These are phyloP conservation scores for Terfezia boudieri DNA, from an alignment of 495 filamentous ascomycete genomes.

Conservation along the genomic window DNA sequence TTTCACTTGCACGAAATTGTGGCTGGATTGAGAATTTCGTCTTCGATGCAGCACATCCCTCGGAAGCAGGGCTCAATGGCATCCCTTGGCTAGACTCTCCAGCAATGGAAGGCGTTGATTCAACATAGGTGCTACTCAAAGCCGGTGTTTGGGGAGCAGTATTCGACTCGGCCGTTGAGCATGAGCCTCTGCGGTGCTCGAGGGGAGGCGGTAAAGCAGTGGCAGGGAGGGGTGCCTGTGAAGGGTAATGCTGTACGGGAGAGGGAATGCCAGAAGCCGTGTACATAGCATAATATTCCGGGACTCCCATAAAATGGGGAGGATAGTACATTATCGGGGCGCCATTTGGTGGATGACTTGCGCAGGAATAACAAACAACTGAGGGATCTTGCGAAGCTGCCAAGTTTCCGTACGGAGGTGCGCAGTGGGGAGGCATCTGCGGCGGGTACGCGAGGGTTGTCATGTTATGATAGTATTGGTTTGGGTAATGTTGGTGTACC, in stretches of 20 bases:
- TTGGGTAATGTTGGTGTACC: neutral
- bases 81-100: constrained; percentile 3
- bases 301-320: constrained; percentile 3
- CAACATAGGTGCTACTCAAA: constrained; percentile 4
- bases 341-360: neutral
- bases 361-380: constrained; percentile 3
- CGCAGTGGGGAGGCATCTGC: constrained; percentile 13
- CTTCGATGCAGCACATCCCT: constrained; percentile 31
- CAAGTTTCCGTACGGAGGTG: constrained; percentile 13
- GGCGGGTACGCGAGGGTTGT: constrained; percentile 7
- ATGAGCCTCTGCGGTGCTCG: constrained; percentile 15
- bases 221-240: neutral
- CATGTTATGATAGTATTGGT: neutral
- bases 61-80: constrained; percentile 23
- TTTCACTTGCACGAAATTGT: constrained; percentile 75
- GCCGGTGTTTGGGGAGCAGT: constrained; percentile 13
- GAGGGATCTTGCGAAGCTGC: constrained; percentile 4
- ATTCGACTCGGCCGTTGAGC: constrained; percentile 14
- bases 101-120: constrained; percentile 11
- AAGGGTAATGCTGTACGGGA: too few species aligned
- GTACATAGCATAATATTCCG: neutral
- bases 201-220: constrained; percentile 7
- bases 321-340: constrained; percentile 7
- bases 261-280: too few species aligned
- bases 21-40: constrained; percentile 61